Evolutionary conservation across 2,329 filamentous ascomycete genomes (phyloP).

Genomic region (Falciphora oryzae): DNA sequence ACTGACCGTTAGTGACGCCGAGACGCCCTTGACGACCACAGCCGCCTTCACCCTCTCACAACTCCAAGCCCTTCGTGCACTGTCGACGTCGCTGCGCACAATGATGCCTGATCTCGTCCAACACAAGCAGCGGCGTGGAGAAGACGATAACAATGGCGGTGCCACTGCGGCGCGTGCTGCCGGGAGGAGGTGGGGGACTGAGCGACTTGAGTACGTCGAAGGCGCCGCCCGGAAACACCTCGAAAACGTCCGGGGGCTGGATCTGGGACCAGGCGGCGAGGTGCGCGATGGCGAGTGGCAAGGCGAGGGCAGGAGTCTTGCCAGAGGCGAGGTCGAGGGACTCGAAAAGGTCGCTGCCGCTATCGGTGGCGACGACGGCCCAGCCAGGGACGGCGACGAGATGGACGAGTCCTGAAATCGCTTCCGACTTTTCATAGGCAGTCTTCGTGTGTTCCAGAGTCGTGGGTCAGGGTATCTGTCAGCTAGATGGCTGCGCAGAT

Average conservation of each 20-base stretch:
- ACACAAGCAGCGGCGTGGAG: conserved; percentile 20
- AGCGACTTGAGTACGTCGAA: conserved; percentile 80
- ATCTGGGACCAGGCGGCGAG: conserved; percentile 55
- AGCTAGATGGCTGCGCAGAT: too few relatives aligned
- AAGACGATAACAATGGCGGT: conserved; percentile 18
- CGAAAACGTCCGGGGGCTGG: conserved; percentile 62
- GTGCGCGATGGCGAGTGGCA: conserved; percentile 62
- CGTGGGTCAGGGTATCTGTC: too few relatives aligned
- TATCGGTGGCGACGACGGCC: conserved; percentile 29
- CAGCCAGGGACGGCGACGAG: conserved; percentile 10
- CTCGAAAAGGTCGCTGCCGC: conserved; percentile 45
- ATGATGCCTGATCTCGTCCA: conserved; percentile 57
- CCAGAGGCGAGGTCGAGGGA: conserved; percentile 49
- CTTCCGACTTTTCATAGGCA: background rate
- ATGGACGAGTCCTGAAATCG: conserved; percentile 24
- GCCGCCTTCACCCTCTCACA: conserved; percentile 77
- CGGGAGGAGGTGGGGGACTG: conserved; percentile 53
- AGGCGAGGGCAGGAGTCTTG: conserved; percentile 44
- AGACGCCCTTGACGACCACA: conserved; percentile 60
- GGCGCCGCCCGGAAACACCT: conserved; percentile 70
- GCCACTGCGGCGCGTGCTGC: conserved; percentile 20
- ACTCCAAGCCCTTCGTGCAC: conserved; percentile 67
- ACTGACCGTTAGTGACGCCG: conserved; percentile 44
- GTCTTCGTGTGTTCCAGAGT: too few relatives aligned
- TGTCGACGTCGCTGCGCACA: conserved; percentile 54